Evolutionary conservation across 306 rosid species (phyloP), one percentile per base, ranked within the genome.

Genomic region (Corylus heterophylla): DNA sequence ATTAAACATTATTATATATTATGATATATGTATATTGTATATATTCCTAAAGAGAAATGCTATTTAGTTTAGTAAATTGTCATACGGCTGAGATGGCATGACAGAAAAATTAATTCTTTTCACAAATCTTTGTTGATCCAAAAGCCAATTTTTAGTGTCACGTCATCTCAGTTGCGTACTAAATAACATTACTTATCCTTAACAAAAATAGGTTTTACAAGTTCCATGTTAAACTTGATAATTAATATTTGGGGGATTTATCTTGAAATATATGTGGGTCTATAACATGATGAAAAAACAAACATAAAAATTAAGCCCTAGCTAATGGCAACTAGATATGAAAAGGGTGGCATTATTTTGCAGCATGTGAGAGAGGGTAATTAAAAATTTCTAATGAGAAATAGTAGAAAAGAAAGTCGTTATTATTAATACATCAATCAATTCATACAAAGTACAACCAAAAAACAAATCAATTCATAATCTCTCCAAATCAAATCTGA

Each of bases 231-330:
- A 14, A 64, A 35, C 44, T 35, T 42, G 10, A 7, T 18, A 67
- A 18, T 67, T 7, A 37, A 67, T 8, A 20, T 37, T 37, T 17
- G 4, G 12, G 27, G 50, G 7, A 66, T 66, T 42, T 39, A 17
- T 20, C 8, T 66, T 66, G 49, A 37, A 66, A 66, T 66, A 7
- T 35, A 35, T 14, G 71, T 66, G 71, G 71, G 71, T 17, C 71
- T 9, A 14, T 22, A 22, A 66, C 7, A 35, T 66, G 49, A 66
- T 66, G 48, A 16, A 4, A 37, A 8, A 35, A 22, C 71, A 37
- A 66, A 63, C 4, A 22, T 22, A 22, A 22, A 22, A 22, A 22
- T 22, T 22, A 22, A 22, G 22, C 22, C 22, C 22, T 22, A 22
- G 22, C 22, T 22, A 22, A 22, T 22, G 22, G 22, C 22, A 22